phyloP scores from a whole-genome alignment of 225 moss, liverwort and hornwort species.

The Physcomitrellopsis africana region DNA sequence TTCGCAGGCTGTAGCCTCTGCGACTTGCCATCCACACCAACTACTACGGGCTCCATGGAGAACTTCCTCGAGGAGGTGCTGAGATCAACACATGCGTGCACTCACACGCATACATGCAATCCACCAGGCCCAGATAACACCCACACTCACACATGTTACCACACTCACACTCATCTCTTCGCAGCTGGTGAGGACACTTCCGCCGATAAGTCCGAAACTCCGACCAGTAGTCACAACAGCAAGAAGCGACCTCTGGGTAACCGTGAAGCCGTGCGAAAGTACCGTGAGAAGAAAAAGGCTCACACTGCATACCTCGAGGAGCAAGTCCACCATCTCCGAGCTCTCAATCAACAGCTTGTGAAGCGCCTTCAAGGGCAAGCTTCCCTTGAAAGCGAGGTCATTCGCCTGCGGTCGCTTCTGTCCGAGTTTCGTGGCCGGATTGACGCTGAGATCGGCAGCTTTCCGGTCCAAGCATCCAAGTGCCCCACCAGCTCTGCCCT shows the following conservation, averaged over 20 bases:
- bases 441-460: slow-evolving; percentile 60
- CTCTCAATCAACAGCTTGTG: slow-evolving; percentile 85
- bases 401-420: slow-evolving; percentile 66
- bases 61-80: slow-evolving; percentile 77
- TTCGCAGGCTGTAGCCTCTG: slow-evolving; percentile 68
- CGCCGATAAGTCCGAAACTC: slow-evolving; percentile 47
- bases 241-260: slow-evolving; percentile 92
- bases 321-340: slow-evolving; percentile 65
- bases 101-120: slow-evolving; percentile 96
- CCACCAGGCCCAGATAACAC: slow-evolving; percentile 86
- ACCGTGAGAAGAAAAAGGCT: slow-evolving; percentile 98
- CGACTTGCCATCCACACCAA: slow-evolving; percentile 66
- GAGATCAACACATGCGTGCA: slow-evolving; percentile 82
- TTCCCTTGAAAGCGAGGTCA: slow-evolving; percentile 69
- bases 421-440: slow-evolving; percentile 72
- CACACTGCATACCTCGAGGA: slow-evolving; percentile 92
- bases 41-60: slow-evolving; percentile 61
- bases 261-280: slow-evolving; percentile 96
- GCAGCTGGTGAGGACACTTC: slow-evolving; percentile 62
- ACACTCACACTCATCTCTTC: slow-evolving; percentile 95
- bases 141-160: slow-evolving; percentile 96
- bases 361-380: slow-evolving; percentile 84
- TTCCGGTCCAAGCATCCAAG: slow-evolving; percentile 28
- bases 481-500: slow-evolving; percentile 30
- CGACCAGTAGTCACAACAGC: slow-evolving; percentile 38